Base-by-base conservation (phyloP, 495 filamentous ascomycete genomes). In the Amniculicola lignicola region DNA sequence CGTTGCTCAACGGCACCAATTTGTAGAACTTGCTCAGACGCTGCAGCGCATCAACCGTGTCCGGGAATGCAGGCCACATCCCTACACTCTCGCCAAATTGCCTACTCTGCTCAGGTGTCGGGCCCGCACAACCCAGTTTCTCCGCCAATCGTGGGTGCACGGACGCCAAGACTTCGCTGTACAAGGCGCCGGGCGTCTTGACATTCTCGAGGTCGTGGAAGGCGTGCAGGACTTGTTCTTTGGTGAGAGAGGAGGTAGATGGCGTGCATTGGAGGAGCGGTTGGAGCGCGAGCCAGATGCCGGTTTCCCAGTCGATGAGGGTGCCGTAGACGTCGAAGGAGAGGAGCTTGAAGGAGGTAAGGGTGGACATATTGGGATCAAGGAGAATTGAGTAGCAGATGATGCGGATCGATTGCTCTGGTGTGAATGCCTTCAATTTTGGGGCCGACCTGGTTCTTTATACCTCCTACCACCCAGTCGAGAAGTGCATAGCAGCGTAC, bases 311-410 rank as follows among this genome's bases (percentile, higher is more conserved):
- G 75, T 91, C 86, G 43, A 92, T 82, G 21, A 91, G 77, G 0
- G 89, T 94, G 67, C 88, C 86, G 68, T 88, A 92, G 75, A 87
- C 81, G 68, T 94, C 88, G 73, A 94, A 93, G 65, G 72, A 74
- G 27, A 90, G 80, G 49, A 83, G 65, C 3, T 63, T 68, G 67
- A 72, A 80, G 54, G 70, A 51, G 15, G 67, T 67, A 16, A 80
- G 69, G 23, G 45, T 45, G 24, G 47, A 38, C 56, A 53, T 59
- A 6, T 10, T 19, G 9, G 37, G 37, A 18, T 40, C n/a, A n/a
- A n/a, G n/a, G n/a, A n/a, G n/a, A n/a, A n/a, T n/a, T n/a, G n/a
- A n/a, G n/a, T n/a, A n/a, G n/a, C n/a, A n/a, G n/a, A n/a, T n/a
- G n/a, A n/a, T n/a, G n/a, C n/a, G n/a, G n/a, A n/a, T n/a, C n/a